Conservation (phyloP, 345 rosid species). For the Salix caprea region DNA sequence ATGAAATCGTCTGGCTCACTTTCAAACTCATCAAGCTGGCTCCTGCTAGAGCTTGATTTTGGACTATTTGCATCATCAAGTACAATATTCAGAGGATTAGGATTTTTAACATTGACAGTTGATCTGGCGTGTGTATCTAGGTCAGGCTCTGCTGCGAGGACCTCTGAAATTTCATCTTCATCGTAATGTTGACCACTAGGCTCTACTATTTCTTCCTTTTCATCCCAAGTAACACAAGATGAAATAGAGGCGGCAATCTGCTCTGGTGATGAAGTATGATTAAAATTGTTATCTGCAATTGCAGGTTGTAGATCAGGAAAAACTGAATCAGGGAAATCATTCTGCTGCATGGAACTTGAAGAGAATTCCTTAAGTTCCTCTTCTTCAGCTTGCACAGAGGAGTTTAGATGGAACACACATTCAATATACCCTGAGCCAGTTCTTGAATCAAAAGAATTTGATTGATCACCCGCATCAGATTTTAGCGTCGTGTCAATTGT, state of each 20-base stretch:
- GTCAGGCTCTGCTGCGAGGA: conserved; percentile 28
- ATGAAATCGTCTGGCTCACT: conserved; percentile 70
- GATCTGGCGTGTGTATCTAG: conserved; percentile 20
- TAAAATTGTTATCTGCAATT: conserved; percentile 28
- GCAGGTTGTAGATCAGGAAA: conserved; percentile 36
- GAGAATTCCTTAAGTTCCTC: conserved; percentile 37
- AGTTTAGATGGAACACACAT: conserved; percentile 39
- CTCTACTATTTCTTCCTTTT: conserved; percentile 68
- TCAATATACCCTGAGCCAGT: conserved; percentile 57
- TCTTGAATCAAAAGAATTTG: conserved; percentile 57
- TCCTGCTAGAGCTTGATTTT: conserved; percentile 25
- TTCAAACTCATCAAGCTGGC: conserved; percentile 49
- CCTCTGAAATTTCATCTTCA: conserved; percentile 33
- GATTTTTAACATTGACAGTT: conserved; percentile 18
- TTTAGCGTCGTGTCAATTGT: conserved; percentile 42
- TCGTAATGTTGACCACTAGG: conserved; percentile 28
- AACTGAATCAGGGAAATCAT: conserved; percentile 38
- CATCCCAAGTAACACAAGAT: conserved; percentile 69
- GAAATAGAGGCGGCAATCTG: conserved; percentile 35
- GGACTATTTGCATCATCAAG: conserved; percentile 27
- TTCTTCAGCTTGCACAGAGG: conserved; percentile 47
- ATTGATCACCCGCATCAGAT: conserved; percentile 47
- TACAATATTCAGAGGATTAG: conserved; percentile 23
- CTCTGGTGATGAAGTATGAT: conserved; percentile 37
- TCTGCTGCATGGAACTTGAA: conserved; percentile 37